Percentiles rank a stretch among this genome's conserved stretches.
Evolutionary conservation across 352 stramenopile species (phyloP).

Genomic region (Phytophthora quininea): DNA sequence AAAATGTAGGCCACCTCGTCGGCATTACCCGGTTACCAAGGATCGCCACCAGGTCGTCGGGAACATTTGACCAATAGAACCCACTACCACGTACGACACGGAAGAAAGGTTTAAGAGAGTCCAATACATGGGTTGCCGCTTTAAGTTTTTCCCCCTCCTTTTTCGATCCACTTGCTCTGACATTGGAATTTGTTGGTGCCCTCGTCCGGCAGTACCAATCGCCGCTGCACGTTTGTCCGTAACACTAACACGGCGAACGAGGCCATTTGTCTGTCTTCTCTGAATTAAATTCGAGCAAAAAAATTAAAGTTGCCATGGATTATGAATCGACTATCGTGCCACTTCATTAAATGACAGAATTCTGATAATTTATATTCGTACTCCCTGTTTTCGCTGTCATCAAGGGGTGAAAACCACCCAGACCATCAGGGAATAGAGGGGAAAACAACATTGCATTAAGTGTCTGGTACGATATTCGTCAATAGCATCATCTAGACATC

Average conservation of each 20-base stretch:
- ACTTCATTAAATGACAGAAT: too few species aligned
- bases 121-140: neutral
- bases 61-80: slow-evolving; percentile 20
- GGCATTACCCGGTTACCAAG: slow-evolving; percentile 13
- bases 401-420: too few species aligned
- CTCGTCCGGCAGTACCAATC: neutral
- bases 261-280: slow-evolving; percentile 18
- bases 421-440: too few species aligned
- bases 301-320: slow-evolving; percentile 21
- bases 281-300: slow-evolving; percentile 31
- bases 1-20: neutral
- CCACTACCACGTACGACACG: slow-evolving; percentile 9
- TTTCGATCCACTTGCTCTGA: neutral
- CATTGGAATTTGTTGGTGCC: neutral
- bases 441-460: too few species aligned
- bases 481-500: too few species aligned
- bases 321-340: too few species aligned
- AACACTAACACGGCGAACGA: slow-evolving; percentile 2
- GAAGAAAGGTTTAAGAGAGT: slow-evolving; percentile 22
- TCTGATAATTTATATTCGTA: too few species aligned
- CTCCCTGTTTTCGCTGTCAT: too few species aligned
- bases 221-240: neutral
- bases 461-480: too few species aligned
- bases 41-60: slow-evolving; percentile 16
- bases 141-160: neutral